phyloP scores from a whole-genome alignment of 371 early-diverging fungal species.

The Funneliformis caledonium region DNA sequence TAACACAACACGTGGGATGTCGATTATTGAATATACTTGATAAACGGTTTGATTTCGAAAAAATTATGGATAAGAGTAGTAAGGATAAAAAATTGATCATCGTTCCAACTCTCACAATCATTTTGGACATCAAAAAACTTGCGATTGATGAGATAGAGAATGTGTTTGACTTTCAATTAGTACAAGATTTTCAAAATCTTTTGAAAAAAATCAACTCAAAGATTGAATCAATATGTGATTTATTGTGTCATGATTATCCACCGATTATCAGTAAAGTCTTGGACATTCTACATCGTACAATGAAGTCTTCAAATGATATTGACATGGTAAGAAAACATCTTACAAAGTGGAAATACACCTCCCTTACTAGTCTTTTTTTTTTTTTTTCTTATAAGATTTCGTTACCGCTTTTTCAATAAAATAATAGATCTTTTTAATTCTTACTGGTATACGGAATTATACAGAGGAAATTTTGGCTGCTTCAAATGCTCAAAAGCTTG shows the following conservation, averaged over 20 bases:
- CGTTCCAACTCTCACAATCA: neutral
- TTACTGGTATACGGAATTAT: neutral
- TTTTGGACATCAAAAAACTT: conserved; percentile 5
- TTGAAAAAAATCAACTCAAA: neutral
- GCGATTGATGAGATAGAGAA: no score
- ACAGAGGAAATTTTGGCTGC: neutral
- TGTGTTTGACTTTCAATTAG: no score
- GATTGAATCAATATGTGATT: neutral
- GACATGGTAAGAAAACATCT: conserved; percentile 5
- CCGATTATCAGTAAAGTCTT: conserved; percentile 13
- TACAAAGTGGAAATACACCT: neutral
- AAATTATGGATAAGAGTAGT: neutral
- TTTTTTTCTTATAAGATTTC: neutral
- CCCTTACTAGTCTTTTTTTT: neutral
- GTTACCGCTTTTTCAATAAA: neutral
- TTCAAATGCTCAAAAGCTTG: neutral
- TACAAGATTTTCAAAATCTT: neutral
- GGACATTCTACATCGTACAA: neutral
- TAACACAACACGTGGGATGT: neutral
- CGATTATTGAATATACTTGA: neutral
- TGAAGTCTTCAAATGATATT: neutral
- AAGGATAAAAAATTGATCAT: neutral
- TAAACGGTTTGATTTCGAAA: neutral
- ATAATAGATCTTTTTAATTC: neutral
- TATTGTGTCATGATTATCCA: conserved; percentile 2